Conservation (phyloP, 2,329 filamentous ascomycete species). For the Fusarium chaquense region DNA sequence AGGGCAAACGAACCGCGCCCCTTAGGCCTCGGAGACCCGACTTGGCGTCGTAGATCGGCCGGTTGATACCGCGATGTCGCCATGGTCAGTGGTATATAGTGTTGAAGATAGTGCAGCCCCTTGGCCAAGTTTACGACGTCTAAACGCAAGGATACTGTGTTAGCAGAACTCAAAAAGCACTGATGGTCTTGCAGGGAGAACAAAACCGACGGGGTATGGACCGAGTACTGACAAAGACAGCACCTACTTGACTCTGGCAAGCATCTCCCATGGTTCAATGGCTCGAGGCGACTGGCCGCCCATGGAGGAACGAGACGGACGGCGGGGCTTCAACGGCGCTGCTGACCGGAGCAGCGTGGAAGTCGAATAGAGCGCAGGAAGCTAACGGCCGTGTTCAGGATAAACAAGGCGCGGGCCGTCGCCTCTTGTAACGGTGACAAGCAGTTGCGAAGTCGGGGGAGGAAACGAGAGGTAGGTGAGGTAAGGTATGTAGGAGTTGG, state of each 20-base stretch:
- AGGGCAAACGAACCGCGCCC: conserved; percentile 61
- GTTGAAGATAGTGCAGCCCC: conserved; percentile 49
- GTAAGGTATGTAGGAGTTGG: conserved; percentile 40
- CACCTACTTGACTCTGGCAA: conserved; percentile 60
- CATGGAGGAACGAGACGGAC: conserved; percentile 54
- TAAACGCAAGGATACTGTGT: conserved; percentile 40
- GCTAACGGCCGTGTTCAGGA: conserved; percentile 24
- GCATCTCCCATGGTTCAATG: conserved; percentile 63
- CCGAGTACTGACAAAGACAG: conserved; percentile 33
- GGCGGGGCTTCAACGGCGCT: conserved; percentile 30
- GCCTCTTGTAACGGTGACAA: conserved; percentile 35
- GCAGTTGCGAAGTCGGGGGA: conserved; percentile 35
- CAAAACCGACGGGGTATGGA: conserved; percentile 16
- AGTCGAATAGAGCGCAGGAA: conserved; percentile 25
- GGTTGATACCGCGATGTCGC: conserved; percentile 60
- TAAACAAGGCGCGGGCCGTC: conserved; percentile 38
- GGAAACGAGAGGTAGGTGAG: conserved; percentile 15
- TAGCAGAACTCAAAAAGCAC: conserved; percentile 17
- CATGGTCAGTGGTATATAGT: conserved; percentile 55
- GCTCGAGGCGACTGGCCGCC: conserved; percentile 56
- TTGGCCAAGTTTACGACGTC: conserved; percentile 59
- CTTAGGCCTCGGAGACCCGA: conserved; percentile 69
- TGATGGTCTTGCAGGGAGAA: background rate
- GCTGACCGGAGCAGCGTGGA: conserved; percentile 40
- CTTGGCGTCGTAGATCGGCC: conserved; percentile 63